A percentile compares a stretch with the other conserved stretches of the same genome.
Evolutionary conservation across 345 rosid genomes (phyloP).

Genomic region (Sonneratia alba): DNA sequence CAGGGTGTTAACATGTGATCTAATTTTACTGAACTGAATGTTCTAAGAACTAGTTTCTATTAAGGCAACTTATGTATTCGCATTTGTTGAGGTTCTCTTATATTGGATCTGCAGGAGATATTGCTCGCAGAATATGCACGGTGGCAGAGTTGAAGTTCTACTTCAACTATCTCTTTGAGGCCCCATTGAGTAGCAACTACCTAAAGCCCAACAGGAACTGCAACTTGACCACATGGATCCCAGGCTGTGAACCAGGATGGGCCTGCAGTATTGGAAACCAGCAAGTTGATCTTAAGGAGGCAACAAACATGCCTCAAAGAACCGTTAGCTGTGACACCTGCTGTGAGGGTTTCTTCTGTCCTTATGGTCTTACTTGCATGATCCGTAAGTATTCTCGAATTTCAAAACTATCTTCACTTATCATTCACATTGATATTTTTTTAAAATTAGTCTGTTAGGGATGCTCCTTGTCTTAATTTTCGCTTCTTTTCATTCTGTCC

Average conservation of each 20-base stretch:
- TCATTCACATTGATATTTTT: neutral
- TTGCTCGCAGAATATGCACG: conserved; percentile 49
- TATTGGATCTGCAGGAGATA: conserved; percentile 36
- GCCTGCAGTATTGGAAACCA: conserved; percentile 53
- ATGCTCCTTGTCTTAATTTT: neutral
- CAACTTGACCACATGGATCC: conserved; percentile 69
- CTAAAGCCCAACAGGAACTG: conserved; percentile 68
- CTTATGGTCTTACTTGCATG: conserved; percentile 91
- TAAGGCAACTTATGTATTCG: neutral
- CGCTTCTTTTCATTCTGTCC: neutral
- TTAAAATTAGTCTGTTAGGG: neutral
- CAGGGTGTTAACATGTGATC: neutral
- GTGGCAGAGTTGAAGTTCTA: conserved; percentile 76
- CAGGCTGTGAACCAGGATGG: conserved; percentile 99
- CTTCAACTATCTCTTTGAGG: conserved; percentile 37
- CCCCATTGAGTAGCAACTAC: conserved; percentile 21
- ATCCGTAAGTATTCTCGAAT: conserved; percentile 47
- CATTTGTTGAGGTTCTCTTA: conserved; percentile 5
- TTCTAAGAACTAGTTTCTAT: neutral
- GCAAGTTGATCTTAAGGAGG: conserved; percentile 44
- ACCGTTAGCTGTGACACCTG: conserved; percentile 54
- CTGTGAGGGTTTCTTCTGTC: conserved; percentile 92
- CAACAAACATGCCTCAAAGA: conserved; percentile 49
- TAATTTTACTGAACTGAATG: neutral
- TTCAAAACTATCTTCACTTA: neutral